Percentiles rank a stretch among this genome's conserved stretches.
These are phyloP conservation scores for Trypethelium eluteriae DNA, from an alignment of 495 filamentous ascomycete species.

Conservation along the genomic window DNA sequence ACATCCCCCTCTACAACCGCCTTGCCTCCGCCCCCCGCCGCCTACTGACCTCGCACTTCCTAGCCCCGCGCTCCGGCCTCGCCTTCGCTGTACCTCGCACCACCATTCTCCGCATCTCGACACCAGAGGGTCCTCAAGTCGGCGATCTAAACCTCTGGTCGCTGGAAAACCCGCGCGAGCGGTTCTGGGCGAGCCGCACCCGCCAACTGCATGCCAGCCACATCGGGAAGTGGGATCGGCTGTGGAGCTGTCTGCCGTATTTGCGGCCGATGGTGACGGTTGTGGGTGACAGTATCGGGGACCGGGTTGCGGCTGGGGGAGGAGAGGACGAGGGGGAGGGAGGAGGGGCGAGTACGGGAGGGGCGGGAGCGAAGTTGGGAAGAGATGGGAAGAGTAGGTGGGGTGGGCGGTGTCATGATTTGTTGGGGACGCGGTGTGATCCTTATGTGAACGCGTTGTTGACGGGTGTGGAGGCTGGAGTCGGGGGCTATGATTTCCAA, in stretches of 20 bases:
- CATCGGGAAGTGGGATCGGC: slow-evolving; percentile 57
- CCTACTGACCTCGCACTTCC: slow-evolving; percentile 18
- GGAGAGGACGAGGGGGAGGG: slow-evolving; percentile 43
- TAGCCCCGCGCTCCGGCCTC: slow-evolving; percentile 32
- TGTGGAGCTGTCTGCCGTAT: slow-evolving; percentile 72
- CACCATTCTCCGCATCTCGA: slow-evolving; percentile 61
- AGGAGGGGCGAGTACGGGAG: slow-evolving; percentile 36
- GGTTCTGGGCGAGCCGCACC: slow-evolving; percentile 72
- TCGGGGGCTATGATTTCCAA: slow-evolving; percentile 61
- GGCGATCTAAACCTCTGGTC: slow-evolving; percentile 81
- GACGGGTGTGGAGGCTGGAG: slow-evolving; percentile 54
- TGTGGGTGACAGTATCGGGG: slow-evolving; percentile 55
- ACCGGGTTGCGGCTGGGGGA: slow-evolving; percentile 45
- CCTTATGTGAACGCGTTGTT: slow-evolving; percentile 64
- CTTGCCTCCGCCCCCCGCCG: slow-evolving; percentile 18
- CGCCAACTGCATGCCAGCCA: slow-evolving; percentile 70
- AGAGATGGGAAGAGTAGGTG: slow-evolving; percentile 28
- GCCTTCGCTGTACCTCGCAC: slow-evolving; percentile 40
- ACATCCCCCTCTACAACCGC: slow-evolving; percentile 21
- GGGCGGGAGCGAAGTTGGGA: slow-evolving; percentile 29
- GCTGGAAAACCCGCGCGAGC: slow-evolving; percentile 63
- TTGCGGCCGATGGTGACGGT: slow-evolving; percentile 67
- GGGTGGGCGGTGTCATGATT: slow-evolving; percentile 57
- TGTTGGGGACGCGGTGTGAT: slow-evolving; percentile 71
- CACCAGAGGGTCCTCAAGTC: slow-evolving; percentile 67